A percentile compares a stretch with the other conserved stretches of the same genome.
Evolutionary conservation across 2,329 filamentous ascomycete species (phyloP).

Genomic region (Diatrype stigma): DNA sequence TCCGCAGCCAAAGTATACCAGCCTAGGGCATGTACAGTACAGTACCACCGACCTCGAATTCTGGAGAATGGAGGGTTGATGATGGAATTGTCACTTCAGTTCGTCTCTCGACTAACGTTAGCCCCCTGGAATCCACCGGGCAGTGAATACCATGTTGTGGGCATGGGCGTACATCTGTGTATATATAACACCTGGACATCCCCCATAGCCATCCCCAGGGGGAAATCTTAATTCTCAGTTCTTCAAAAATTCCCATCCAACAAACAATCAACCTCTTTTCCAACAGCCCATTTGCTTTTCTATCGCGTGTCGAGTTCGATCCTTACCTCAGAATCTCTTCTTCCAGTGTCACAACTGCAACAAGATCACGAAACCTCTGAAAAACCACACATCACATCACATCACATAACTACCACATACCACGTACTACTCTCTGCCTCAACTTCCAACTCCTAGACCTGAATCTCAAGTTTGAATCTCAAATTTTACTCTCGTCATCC

Average conservation of each 20-base stretch:
- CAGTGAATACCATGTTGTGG: too few species aligned
- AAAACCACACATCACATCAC: not conserved
- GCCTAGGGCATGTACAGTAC: too few species aligned
- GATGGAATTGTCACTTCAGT: not conserved
- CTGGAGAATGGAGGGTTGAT: too few species aligned
- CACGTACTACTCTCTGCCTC: too few species aligned
- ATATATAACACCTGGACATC: not conserved
- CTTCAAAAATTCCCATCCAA: not conserved
- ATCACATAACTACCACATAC: not conserved
- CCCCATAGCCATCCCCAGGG: not conserved
- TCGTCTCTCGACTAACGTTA: too few species aligned
- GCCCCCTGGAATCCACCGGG: not conserved
- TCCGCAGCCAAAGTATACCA: too few species aligned
- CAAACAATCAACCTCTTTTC: not conserved
- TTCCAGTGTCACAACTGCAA: not conserved
- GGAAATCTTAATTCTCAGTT: not conserved
- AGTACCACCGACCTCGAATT: too few species aligned
- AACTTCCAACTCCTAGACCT: too few species aligned
- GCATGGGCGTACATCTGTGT: not conserved
- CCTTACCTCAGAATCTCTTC: conserved; percentile 20
- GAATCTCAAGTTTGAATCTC: too few species aligned
- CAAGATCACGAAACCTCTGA: not conserved
- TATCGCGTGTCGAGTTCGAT: conserved; percentile 31
- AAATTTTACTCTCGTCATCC: too few species aligned
- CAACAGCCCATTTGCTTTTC: conserved; percentile 12